phyloP scores from a whole-genome alignment of 345 rosid species.

The Brassica rapa region DNA sequence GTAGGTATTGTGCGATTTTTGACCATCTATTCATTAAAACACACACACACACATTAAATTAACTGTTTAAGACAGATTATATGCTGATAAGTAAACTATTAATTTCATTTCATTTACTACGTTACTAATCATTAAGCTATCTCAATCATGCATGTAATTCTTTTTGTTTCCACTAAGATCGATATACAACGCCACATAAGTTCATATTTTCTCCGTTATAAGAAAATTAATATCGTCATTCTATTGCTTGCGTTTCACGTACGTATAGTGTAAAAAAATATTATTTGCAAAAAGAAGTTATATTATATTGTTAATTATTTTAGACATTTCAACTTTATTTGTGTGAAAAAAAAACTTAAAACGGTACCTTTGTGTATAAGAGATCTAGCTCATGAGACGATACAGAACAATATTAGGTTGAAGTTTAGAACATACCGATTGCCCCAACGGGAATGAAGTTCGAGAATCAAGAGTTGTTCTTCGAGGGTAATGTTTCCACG shows the following conservation, averaged over 20 bases:
- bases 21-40: constrained; percentile 60
- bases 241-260: not conserved
- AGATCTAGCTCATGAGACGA: not conserved
- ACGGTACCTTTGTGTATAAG: not conserved
- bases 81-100: not conserved
- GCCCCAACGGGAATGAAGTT: constrained; percentile 97
- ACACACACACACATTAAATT: constrained; percentile 2
- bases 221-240: not conserved
- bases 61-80: not conserved
- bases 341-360: not conserved
- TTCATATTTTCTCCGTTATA: not conserved
- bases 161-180: not conserved
- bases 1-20: constrained; percentile 87
- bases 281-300: not conserved
- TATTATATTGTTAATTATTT: not conserved
- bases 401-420: not conserved
- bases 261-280: not conserved
- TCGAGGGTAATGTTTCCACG: constrained; percentile 91
- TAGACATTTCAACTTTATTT: not conserved
- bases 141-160: not conserved
- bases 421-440: constrained; percentile 53
- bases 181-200: not conserved
- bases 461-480: constrained; percentile 90
- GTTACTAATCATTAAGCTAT: not conserved
- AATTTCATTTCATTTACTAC: not conserved